Base-by-base conservation (phyloP, 2,329 filamentous ascomycete species). In the Hypoxylon sp. region DNA sequence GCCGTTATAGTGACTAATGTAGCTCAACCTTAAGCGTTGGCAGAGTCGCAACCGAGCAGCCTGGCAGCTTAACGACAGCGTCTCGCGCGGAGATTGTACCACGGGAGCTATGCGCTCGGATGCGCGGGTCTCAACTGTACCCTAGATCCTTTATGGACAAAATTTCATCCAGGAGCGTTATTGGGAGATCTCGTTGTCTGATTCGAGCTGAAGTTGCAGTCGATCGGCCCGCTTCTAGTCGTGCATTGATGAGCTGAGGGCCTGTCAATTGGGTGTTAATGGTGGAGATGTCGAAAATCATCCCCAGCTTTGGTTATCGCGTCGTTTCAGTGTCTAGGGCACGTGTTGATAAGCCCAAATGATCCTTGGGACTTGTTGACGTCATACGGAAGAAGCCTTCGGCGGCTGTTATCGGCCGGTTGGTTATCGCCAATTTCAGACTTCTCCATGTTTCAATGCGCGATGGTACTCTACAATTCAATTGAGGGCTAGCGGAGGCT, bases 291-390 rank as follows among this genome's bases (percentile, higher is more conserved):
- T 65, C 47, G 70, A 70, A 64, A 72, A 72, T 73, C 72, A 69
- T 66, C 50, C 58, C 72, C 68, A 29, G 62, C 29, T 70, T 62
- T 53, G 59, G 69, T 56, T 70, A 71, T 73, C 68, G 63, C 56
- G 63, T 56, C 54, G 73, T 73, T 74, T 73, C 72, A 71, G 61
- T 43, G 57, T 65, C 58, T 39, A 43, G 50, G 21, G 67, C 74
- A 75, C 74, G 74, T 75, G 74, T 67, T 73, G 72, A 74, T 74
- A 74, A 74, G 66, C 41, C 23, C 9, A 37, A 62, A 54, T 43
- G 9, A 56, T 56, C 47, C 56, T 12, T 41, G 30, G 45, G 12
- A 4, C 9, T 43, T 21, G 4, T 59, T 73, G 71, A 73, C 71
- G 72, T 73, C 68, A 73, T 59, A 37, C 11, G 37, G 37, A 41